Evolutionary conservation across 495 filamentous ascomycete species (phyloP), one percentile per base, ranked within the genome.

Genomic region (Hyaloscypha hepaticicola): DNA sequence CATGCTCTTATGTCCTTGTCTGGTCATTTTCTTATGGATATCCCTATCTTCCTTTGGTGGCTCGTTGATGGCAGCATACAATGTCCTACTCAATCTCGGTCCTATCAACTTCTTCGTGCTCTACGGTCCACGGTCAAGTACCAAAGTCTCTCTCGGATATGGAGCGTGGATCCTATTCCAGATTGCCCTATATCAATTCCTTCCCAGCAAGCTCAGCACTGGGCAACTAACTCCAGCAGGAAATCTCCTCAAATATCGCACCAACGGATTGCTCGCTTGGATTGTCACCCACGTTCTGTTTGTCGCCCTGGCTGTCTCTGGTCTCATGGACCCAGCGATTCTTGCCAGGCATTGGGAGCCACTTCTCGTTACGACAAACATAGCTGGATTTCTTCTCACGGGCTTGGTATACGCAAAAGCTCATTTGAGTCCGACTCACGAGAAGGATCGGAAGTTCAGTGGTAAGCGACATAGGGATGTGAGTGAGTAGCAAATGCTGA

Each of bases 251-350:
- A 33, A 69, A 27, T 69, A 69, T 28, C 55, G 60, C 7, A 69
- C 67, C 11, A 81, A 81, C 65, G 79, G 79, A 11, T 60, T 80
- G 16, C 65, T 68, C 6, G 78, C 79, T 21, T 81, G 78, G 78
- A 59, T 68, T 12, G 52, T 79, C 14, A 79, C 78, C 1, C 76
- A 79, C 63, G 6, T 67, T 21, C 58, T 76, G 16, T 75, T 72
- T 29, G 53, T 72, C 0, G 55, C 53, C 6, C 69, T 65, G 0
- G 64, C 68, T 24, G 55, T 67, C 3, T 27, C 62, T 31, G 76
- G 77, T 5, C 25, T 74, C 0, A 21, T 80, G 19, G 74, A 81
- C 63, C 73, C 74, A 19, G 77, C 78, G 6, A 72, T 77, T 51
- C 74, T 81, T 31, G 77, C 78, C 8, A 78, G 72, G 28, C 69